These are phyloP conservation scores for Lichtheimia hyalospora DNA, from an alignment of 371 early-diverging fungal genomes.

Conservation along the genomic window DNA sequence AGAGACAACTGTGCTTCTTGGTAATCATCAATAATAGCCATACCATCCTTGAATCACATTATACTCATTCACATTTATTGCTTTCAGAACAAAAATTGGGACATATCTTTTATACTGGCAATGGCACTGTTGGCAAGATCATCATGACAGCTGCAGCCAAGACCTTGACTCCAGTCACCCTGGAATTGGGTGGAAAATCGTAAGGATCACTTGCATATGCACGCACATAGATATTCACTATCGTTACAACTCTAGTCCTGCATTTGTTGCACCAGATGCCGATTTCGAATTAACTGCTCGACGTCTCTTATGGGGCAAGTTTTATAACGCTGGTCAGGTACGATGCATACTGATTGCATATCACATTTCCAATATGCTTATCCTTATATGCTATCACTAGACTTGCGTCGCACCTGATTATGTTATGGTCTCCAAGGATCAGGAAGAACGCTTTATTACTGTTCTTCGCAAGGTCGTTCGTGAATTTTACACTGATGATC, in stretches of 20 bases:
- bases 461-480: constrained; percentile 41
- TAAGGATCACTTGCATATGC: constrained; percentile 10
- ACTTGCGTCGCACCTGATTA: constrained; percentile 91
- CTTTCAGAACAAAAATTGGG: constrained; percentile 65
- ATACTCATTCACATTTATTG: no score
- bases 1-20: constrained; percentile 73
- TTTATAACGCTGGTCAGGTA: constrained; percentile 71
- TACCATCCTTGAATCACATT: neutral
- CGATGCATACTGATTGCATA: neutral
- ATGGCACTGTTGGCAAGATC: constrained; percentile 75
- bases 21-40: constrained; percentile 7
- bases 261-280: constrained; percentile 65
- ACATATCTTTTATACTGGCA: constrained; percentile 93
- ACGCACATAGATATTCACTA: neutral
- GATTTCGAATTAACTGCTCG: constrained; percentile 66
- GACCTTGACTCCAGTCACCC: constrained; percentile 73
- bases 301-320: constrained; percentile 80
- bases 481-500: constrained; percentile 51
- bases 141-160: constrained; percentile 80
- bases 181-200: constrained; percentile 88
- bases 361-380: neutral
- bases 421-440: constrained; percentile 60
- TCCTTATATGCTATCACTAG: constrained; percentile 1
- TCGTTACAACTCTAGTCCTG: constrained; percentile 41
- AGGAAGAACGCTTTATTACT: constrained; percentile 51